Evolutionary conservation across 2,329 filamentous ascomycete genomes (phyloP).

Genomic region (Aureobasidium sp.): DNA sequence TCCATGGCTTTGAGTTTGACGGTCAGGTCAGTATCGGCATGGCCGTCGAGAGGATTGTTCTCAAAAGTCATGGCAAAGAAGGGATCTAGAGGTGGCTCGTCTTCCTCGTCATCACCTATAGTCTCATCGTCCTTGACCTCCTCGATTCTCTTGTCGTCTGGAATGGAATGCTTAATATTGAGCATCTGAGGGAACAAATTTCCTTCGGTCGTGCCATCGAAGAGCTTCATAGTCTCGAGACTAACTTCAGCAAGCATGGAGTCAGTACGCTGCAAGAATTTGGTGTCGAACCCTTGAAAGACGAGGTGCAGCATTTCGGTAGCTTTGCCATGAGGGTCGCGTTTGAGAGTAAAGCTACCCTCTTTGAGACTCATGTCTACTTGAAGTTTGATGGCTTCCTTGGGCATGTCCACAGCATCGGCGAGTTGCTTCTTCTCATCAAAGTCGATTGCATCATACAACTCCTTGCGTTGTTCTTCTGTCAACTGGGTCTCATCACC

Average conservation of each 20-base stretch:
- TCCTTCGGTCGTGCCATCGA: constrained; percentile 88
- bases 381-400: constrained; percentile 87
- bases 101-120: constrained; percentile 35
- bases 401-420: constrained; percentile 79
- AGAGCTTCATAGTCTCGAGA: constrained; percentile 85
- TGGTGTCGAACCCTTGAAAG: constrained; percentile 91
- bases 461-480: constrained; percentile 89
- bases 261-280: constrained; percentile 80
- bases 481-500: constrained; percentile 80
- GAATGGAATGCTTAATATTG: constrained; percentile 70
- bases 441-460: constrained; percentile 97
- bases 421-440: constrained; percentile 88
- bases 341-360: constrained; percentile 89
- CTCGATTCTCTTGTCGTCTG: constrained; percentile 41
- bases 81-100: constrained; percentile 53
- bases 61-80: constrained; percentile 93
- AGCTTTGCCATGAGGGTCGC: constrained; percentile 67
- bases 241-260: constrained; percentile 83
- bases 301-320: constrained; percentile 82
- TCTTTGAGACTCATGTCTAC: constrained; percentile 89
- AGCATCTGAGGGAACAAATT: constrained; percentile 94
- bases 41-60: constrained; percentile 86
- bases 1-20: constrained; percentile 93
- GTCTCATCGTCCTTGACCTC: constrained; percentile 42
- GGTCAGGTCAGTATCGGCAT: constrained; percentile 82